A percentile compares a stretch with the other conserved stretches of the same genome.
phyloP scores from a whole-genome alignment of 2,329 filamentous ascomycete genomes.

The Epichloe uncinata region DNA sequence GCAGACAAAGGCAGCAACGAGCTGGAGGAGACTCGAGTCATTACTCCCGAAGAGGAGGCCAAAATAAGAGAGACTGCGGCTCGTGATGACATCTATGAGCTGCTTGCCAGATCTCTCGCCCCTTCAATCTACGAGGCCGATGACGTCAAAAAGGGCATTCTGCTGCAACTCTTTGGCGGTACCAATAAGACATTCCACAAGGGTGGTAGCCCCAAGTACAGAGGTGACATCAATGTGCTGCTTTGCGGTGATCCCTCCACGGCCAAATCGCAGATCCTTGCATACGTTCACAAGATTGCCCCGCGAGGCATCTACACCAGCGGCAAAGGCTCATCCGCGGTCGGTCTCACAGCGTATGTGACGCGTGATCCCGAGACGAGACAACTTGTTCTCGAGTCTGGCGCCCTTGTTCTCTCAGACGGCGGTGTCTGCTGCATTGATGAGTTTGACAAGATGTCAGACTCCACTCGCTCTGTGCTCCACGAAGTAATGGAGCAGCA shows the following conservation, averaged over 20 bases:
- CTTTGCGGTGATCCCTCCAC: slow-evolving; percentile 96
- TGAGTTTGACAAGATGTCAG: slow-evolving; percentile 80
- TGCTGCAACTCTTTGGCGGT: slow-evolving; percentile 91
- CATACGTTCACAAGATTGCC: slow-evolving; percentile 95
- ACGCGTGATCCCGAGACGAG: slow-evolving; percentile 70
- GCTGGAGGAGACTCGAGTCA: slow-evolving; percentile 71
- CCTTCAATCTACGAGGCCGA: slow-evolving; percentile 97
- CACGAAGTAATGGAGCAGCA: slow-evolving; percentile 86
- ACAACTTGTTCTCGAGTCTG: slow-evolving; percentile 68
- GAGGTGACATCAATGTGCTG: slow-evolving; percentile 94
- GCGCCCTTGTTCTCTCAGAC: slow-evolving; percentile 65
- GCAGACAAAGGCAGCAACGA: slow-evolving; percentile 52
- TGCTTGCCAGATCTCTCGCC: slow-evolving; percentile 79
- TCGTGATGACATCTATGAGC: slow-evolving; percentile 80
- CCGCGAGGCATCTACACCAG: slow-evolving; percentile 76
- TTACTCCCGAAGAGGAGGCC: slow-evolving; percentile 74
- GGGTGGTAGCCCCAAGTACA: slow-evolving; percentile 86
- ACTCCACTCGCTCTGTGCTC: slow-evolving; percentile 63
- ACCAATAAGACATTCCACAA: slow-evolving; percentile 98
- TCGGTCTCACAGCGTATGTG: slow-evolving; percentile 70
- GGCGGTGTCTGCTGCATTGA: slow-evolving; percentile 77
- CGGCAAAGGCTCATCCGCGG: slow-evolving; percentile 67
- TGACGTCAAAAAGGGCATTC: slow-evolving; percentile 98
- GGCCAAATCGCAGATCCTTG: slow-evolving; percentile 84
- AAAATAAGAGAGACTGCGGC: slow-evolving; percentile 73